Conservation (phyloP, 768 basidiomycete genomes). For the Collybia sordida region DNA sequence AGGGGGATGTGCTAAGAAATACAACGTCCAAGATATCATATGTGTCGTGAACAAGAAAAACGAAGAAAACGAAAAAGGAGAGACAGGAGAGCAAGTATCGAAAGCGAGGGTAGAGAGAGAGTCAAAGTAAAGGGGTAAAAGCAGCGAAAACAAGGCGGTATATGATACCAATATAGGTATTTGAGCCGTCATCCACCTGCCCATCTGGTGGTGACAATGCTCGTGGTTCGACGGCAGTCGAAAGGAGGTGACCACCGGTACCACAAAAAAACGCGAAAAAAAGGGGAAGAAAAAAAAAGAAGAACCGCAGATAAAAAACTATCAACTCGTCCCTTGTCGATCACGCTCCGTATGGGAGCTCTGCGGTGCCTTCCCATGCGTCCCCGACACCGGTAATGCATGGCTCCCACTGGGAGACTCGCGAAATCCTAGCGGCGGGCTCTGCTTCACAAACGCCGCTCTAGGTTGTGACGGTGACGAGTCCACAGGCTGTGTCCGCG, state of each 20-base stretch:
- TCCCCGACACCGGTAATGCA: constrained; percentile 15
- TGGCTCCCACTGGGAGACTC: constrained; percentile 21
- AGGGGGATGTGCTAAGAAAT: neutral
- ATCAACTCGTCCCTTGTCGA: constrained; percentile 23
- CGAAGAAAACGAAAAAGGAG: constrained; percentile 5
- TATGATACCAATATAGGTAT: neutral
- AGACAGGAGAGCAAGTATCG: constrained; percentile 2
- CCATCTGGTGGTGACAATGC: constrained; percentile 33
- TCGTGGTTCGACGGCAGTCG: constrained; percentile 36
- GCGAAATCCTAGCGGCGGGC: constrained; percentile 32
- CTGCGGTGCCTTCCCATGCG: constrained; percentile 14
- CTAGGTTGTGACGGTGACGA: constrained; percentile 22
- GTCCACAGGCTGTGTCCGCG: constrained; percentile 27
- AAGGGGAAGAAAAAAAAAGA: too few relatives aligned
- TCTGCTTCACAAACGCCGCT: constrained; percentile 22
- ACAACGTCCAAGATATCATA: constrained; percentile 17
- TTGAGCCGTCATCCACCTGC: constrained; percentile 21
- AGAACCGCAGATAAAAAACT: constrained; percentile 16
- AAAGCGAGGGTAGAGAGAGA: constrained; percentile 1
- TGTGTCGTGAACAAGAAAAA: constrained; percentile 14
- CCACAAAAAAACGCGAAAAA: too few relatives aligned
- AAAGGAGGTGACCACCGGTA: too few relatives aligned
- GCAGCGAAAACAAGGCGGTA: too few relatives aligned
- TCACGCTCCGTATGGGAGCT: constrained; percentile 17
- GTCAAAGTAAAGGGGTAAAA: neutral